Percentiles rank a stretch among this genome's conserved stretches.
Evolutionary conservation across 768 basidiomycete genomes (phyloP).

Genomic region (Agaricus sinodeliciosus): DNA sequence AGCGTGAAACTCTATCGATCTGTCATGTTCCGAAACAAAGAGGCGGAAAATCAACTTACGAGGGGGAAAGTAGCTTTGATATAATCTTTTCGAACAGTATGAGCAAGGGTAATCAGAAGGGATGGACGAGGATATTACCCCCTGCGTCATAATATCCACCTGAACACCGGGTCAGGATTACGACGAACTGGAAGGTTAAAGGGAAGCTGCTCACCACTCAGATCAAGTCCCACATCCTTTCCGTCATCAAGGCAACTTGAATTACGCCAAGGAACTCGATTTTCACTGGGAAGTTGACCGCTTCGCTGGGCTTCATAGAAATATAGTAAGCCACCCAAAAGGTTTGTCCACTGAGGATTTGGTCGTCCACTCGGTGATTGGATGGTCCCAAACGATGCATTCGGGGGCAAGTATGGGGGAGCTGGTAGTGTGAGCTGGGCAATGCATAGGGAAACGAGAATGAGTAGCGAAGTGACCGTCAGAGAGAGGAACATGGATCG

Average conservation of each 20-base stretch:
- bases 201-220: constrained; percentile 43
- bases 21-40: neutral
- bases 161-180: neutral
- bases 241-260: constrained; percentile 76
- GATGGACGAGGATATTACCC: constrained; percentile 36
- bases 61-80: constrained; percentile 86
- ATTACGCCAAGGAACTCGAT: constrained; percentile 86
- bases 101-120: neutral
- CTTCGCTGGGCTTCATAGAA: constrained; percentile 93
- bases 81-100: constrained; percentile 47
- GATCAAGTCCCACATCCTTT: constrained; percentile 60
- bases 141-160: constrained; percentile 91
- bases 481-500: constrained; percentile 19
- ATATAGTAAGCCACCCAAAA: constrained; percentile 76
- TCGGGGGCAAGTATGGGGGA: constrained; percentile 60
- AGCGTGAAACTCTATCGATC: constrained; percentile 61
- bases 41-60: constrained; percentile 31
- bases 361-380: constrained; percentile 39
- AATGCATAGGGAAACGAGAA: constrained; percentile 16
- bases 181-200: neutral
- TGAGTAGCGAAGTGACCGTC: constrained; percentile 19
- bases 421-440: constrained; percentile 61
- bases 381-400: constrained; percentile 47
- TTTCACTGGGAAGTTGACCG: constrained; percentile 59
- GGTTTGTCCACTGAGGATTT: constrained; percentile 75